A percentile compares a stretch with the other conserved stretches of the same genome.
Conservation (phyloP, 2,329 filamentous ascomycete genomes). For the Claviceps sp. region DNA sequence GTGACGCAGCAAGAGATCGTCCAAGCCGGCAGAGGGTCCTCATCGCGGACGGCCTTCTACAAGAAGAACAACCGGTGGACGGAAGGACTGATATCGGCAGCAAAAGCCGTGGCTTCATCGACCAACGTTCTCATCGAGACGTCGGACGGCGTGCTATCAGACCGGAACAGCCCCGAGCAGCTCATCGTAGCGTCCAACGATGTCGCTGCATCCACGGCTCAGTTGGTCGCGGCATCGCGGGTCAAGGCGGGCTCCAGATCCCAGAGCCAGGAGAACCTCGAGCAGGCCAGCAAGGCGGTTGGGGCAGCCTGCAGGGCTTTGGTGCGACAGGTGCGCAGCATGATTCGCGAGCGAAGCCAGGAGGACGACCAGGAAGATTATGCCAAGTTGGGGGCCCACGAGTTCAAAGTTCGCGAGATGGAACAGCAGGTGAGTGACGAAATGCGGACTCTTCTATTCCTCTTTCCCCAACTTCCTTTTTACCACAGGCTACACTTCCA, state of each 20-base stretch:
- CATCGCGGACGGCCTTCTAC: slow-evolving; percentile 88
- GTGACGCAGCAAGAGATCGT: slow-evolving; percentile 94
- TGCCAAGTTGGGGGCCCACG: slow-evolving; percentile 72
- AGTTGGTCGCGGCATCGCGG: slow-evolving; percentile 86
- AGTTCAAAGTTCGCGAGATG: slow-evolving; percentile 99
- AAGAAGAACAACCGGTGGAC: slow-evolving; percentile 99
- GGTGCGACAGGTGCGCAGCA: slow-evolving; percentile 84
- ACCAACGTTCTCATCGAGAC: slow-evolving; percentile 98
- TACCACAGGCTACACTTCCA: no score
- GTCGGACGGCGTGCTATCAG: slow-evolving; percentile 85
- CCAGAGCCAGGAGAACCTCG: slow-evolving; percentile 84
- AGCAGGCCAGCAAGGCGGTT: slow-evolving; percentile 85
- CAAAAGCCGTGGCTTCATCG: slow-evolving; percentile 85
- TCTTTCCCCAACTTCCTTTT: neutral
- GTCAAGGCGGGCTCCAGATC: slow-evolving; percentile 98
- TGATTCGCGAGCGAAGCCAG: slow-evolving; percentile 76
- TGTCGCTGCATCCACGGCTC: slow-evolving; percentile 88
- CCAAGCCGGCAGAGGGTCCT: slow-evolving; percentile 74
- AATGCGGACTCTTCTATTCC: neutral
- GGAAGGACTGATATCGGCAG: slow-evolving; percentile 89
- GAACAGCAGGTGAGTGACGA: slow-evolving; percentile 73
- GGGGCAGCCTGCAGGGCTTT: slow-evolving; percentile 75
- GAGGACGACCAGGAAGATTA: slow-evolving; percentile 84
- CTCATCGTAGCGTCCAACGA: slow-evolving; percentile 96
- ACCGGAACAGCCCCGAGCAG: slow-evolving; percentile 87